phyloP scores from a whole-genome alignment of 305 asterid genomes.

The Nicotiana rustica region DNA sequence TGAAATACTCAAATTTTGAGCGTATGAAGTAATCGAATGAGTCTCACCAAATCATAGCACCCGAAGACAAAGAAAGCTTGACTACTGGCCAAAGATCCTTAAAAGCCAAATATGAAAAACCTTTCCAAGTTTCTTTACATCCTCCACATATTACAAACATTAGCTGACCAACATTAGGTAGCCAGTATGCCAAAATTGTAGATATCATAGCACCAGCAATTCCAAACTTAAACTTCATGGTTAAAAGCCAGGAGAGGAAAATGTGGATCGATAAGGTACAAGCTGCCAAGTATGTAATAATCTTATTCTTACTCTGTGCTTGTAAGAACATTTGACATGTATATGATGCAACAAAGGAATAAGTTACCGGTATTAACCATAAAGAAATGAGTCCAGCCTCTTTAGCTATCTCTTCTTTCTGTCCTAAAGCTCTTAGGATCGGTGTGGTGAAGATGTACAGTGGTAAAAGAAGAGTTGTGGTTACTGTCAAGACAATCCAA shows the following conservation, averaged over 20 bases:
- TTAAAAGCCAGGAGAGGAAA: conserved; percentile 60
- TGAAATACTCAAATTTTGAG: not conserved
- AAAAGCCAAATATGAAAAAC: conserved; percentile 56
- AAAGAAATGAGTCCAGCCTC: conserved; percentile 55
- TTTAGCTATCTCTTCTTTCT: conserved; percentile 56
- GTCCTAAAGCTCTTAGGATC: conserved; percentile 67
- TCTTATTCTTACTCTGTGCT: conserved; percentile 70
- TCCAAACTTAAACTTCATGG: conserved; percentile 52
- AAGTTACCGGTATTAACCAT: conserved; percentile 70
- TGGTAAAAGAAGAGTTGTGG: conserved; percentile 53
- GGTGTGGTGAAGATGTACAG: conserved; percentile 60
- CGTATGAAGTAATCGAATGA: not conserved
- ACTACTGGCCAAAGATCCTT: conserved; percentile 61
- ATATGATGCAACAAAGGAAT: conserved; percentile 58
- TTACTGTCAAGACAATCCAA: conserved; percentile 58
- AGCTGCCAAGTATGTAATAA: conserved; percentile 65
- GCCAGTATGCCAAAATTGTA: conserved; percentile 60
- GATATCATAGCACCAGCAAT: conserved; percentile 59
- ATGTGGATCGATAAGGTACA: conserved; percentile 50
- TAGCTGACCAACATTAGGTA: conserved; percentile 62
- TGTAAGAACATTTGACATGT: conserved; percentile 80
- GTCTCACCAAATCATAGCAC: conserved; percentile 62
- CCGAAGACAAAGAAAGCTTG: conserved; percentile 67
- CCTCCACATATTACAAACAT: conserved; percentile 55
- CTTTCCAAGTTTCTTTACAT: conserved; percentile 65